These are phyloP conservation scores for Pestalotiopsis sp. DNA, from an alignment of 2,329 filamentous ascomycete species.

Conservation along the genomic window DNA sequence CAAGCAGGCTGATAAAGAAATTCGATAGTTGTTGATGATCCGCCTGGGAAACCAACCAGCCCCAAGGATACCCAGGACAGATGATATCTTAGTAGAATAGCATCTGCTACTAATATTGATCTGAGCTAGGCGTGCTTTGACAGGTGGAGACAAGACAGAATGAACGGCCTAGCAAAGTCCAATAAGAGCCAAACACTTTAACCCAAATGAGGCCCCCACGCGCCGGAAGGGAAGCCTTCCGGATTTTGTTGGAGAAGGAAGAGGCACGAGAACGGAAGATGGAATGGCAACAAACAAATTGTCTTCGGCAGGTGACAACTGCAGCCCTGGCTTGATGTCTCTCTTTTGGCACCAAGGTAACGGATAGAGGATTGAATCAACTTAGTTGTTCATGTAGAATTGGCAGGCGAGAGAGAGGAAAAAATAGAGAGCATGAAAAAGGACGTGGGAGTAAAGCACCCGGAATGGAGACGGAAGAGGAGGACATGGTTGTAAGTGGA, in stretches of 20 bases:
- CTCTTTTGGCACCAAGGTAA: background rate
- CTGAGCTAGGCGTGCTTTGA: background rate
- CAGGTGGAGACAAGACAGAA: background rate
- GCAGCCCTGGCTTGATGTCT: background rate
- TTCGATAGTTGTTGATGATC: slow-evolving; percentile 10
- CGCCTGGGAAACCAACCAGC: background rate
- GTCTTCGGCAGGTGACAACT: background rate
- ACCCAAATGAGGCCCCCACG: slow-evolving; percentile 1
- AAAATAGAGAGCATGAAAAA: background rate
- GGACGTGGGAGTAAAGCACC: background rate
- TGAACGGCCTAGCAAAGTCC: background rate
- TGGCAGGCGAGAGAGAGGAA: background rate
- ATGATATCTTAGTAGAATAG: background rate
- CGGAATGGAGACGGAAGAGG: background rate
- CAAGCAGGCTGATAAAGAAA: background rate
- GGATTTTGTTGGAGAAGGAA: slow-evolving; percentile 3
- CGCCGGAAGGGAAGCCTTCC: slow-evolving; percentile 9
- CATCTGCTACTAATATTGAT: background rate
- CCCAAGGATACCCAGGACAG: background rate
- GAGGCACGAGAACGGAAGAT: background rate
- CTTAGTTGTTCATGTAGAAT: background rate
- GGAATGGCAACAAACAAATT: background rate
- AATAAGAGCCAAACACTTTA: background rate
- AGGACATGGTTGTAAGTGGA: background rate
- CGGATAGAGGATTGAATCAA: background rate